Conservation (phyloP, 1,284 basidiomycete species). For the Puccinia hordei region DNA sequence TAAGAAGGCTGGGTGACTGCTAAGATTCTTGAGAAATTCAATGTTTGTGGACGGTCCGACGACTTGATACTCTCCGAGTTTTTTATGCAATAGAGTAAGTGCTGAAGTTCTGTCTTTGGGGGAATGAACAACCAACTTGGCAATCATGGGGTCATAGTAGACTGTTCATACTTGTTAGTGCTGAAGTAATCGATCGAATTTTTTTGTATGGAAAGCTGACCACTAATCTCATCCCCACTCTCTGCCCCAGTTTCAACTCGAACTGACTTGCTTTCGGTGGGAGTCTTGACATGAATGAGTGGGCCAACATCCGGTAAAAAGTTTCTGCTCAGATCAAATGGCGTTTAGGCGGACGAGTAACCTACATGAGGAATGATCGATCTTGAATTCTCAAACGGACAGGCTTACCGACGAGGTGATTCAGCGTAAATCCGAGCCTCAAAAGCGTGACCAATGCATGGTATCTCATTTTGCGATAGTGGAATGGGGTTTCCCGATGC, state of each 20-base stretch:
- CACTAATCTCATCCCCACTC: conserved; percentile 81
- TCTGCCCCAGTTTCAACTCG: conserved; percentile 88
- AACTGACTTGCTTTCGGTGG: conserved; percentile 67
- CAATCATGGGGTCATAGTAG: conserved; percentile 92
- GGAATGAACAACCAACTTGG: conserved; percentile 81
- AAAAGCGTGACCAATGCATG: conserved; percentile 85
- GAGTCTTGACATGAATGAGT: conserved; percentile 70
- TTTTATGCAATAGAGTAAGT: conserved; percentile 73
- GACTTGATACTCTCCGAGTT: conserved; percentile 82
- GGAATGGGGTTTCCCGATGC: conserved; percentile 85
- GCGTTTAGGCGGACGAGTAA: neutral
- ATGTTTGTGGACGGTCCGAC: conserved; percentile 89
- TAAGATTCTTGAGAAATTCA: conserved; percentile 78
- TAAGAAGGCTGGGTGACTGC: conserved; percentile 75
- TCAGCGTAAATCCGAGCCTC: conserved; percentile 97
- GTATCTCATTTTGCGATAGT: conserved; percentile 73
- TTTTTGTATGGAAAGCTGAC: conserved; percentile 57
- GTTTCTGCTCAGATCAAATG: conserved; percentile 60
- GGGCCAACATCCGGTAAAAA: conserved; percentile 89
- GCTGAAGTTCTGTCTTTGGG: conserved; percentile 84
- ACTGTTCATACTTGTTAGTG: conserved; percentile 31
- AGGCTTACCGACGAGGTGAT: conserved; percentile 72
- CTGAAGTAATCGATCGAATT: neutral
- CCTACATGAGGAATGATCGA: neutral
- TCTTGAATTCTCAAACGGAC: conserved; percentile 21